Base-by-base conservation (phyloP, 2,329 filamentous ascomycete species). In the Colletotrichum endophyticum region DNA sequence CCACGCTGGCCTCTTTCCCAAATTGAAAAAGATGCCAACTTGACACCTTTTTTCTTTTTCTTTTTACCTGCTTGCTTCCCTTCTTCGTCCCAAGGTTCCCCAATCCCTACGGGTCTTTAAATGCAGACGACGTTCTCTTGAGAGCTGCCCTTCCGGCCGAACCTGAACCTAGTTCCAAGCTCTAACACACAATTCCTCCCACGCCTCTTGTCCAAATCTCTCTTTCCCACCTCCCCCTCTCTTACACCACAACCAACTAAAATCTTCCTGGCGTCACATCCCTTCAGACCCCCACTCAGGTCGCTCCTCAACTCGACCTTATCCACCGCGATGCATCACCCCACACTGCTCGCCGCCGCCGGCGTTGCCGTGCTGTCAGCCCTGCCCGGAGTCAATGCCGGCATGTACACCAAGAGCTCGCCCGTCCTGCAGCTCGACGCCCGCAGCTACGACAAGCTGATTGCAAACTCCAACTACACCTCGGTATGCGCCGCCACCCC, bases 401-500 rank as follows among this genome's bases (percentile, higher is more conserved):
- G 92, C 79, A 85, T 99, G 76, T 99, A 99, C 87, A 87, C 92
- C 76, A 98, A 96, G 87, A 95, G 90, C 84, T 98, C 96, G 3
- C 93, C 95, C 15, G 97, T 99, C 59, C 84, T 99, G 59, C 95
- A 98, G 84, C 87, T 99, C 79, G 93, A 94, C 81, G 90, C 90
- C 73, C 95, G 94, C 85, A 94, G 90, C 81, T 99, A 98, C 85
- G 93, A 96, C 83, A 91, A 90, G 78, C 87, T 98, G 79, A 96
- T 99, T 84, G 92, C 94, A 63, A 93, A 95, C 83, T 98, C 96
- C 32, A 98, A 98, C 83, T 90, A 99, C 85, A 98, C 96, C 57
- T 96, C 96, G 69, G 96, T 98, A 91, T 11, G 64, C 13, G 5
- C 56, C 16, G 44, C 44, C 44, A 53, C 68, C 13, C 8, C 3